Evolutionary conservation across 2,329 filamentous ascomycete species (phyloP).

Genomic region (Cladosporium cucumerinum): DNA sequence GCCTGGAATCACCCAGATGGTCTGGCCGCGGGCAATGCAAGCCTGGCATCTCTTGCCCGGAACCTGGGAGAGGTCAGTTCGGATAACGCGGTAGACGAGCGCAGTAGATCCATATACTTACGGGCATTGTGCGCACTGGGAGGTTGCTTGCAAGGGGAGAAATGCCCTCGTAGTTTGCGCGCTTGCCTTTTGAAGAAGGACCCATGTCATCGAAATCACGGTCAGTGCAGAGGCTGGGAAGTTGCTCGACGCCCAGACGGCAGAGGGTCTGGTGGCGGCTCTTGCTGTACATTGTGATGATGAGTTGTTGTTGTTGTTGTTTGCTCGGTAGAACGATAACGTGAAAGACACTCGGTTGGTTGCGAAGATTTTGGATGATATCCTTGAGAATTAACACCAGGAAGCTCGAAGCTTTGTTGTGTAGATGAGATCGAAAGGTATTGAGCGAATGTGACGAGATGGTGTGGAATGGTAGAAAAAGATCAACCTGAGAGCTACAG

Average conservation of each 20-base stretch:
- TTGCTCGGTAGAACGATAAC: not conserved
- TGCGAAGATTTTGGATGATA: not conserved
- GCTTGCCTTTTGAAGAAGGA: not conserved
- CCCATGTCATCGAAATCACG: not conserved
- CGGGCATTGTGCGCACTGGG: slow-evolving; percentile 24
- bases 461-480: not conserved
- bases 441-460: not conserved
- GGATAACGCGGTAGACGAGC: no score
- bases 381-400: not conserved
- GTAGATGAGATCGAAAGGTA: not conserved
- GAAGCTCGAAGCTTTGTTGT: not conserved
- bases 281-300: slow-evolving; percentile 27
- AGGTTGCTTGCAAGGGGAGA: slow-evolving; percentile 17
- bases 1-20: slow-evolving; percentile 36
- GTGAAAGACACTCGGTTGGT: not conserved
- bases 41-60: slow-evolving; percentile 32
- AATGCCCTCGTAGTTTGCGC: slow-evolving; percentile 7
- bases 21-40: slow-evolving; percentile 31
- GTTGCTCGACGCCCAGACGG: slow-evolving; percentile 31
- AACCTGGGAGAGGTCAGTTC: slow-evolving; percentile 25
- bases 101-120: not conserved
- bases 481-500: not conserved
- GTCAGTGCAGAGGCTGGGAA: slow-evolving; percentile 23
- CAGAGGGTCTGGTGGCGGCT: slow-evolving; percentile 26
- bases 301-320: not conserved